Evolutionary conservation across 192 early-diverging fungal species (phyloP).

Genomic region (Backusella australiensis): DNA sequence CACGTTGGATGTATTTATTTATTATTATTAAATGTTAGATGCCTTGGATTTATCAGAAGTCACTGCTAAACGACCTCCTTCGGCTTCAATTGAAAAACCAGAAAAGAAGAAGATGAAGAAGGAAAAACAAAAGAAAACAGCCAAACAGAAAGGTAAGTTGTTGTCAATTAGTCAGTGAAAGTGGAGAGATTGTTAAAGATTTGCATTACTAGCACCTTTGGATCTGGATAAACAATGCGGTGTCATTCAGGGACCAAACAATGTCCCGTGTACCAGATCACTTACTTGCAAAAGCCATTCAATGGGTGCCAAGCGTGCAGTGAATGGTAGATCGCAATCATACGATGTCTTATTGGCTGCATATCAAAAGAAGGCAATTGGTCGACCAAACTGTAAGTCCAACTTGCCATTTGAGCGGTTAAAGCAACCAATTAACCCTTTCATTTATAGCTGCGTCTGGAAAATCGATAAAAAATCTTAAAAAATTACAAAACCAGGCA

Average conservation of each 20-base stretch:
- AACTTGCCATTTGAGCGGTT: too few relatives aligned
- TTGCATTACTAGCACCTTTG: constrained; percentile 52
- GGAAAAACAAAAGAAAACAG: constrained; percentile 46
- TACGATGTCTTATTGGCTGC: constrained; percentile 79
- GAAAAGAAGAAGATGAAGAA: constrained; percentile 59
- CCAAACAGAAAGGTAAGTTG: constrained; percentile 48
- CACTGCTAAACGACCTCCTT: constrained; percentile 36
- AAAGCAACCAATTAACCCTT: not conserved
- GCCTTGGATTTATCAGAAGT: constrained; percentile 19
- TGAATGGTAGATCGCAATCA: constrained; percentile 77
- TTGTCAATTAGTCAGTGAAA: constrained; percentile 23
- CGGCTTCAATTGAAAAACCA: constrained; percentile 40
- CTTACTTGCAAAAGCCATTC: constrained; percentile 96
- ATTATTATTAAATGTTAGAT: constrained; percentile 14
- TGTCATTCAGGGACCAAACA: constrained; percentile 59
- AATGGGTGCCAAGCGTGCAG: constrained; percentile 82
- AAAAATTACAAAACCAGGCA: constrained; percentile 8
- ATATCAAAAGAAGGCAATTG: constrained; percentile 73
- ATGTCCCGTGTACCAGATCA: constrained; percentile 74
- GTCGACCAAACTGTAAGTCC: constrained; percentile 54
- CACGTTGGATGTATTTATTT: not conserved
- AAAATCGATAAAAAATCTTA: constrained; percentile 12
- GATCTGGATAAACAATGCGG: constrained; percentile 94
- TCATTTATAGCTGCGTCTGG: not conserved
- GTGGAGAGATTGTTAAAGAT: not conserved